phyloP scores from a whole-genome alignment of 805 yeast species.

The Starmerella stigmatis region DNA sequence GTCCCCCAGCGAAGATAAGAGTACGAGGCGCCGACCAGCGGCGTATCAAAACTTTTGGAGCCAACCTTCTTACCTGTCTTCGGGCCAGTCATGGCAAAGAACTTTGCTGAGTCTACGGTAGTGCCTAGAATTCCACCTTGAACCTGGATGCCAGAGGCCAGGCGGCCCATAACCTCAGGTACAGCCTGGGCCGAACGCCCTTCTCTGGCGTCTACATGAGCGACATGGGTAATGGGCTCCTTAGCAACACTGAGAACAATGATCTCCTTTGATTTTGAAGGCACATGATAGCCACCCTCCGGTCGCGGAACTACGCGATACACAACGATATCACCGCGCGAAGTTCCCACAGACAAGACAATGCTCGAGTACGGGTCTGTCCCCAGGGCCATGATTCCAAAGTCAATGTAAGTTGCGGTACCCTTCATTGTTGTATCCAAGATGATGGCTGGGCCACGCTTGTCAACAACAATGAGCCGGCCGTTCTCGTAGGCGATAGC shows the following conservation, averaged over 20 bases:
- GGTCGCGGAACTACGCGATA: constrained; percentile 56
- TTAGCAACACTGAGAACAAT: constrained; percentile 42
- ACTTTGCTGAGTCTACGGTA: constrained; percentile 42
- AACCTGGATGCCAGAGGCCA: constrained; percentile 51
- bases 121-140: constrained; percentile 52
- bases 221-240: constrained; percentile 43
- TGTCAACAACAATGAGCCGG: constrained; percentile 60
- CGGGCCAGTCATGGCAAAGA: constrained; percentile 52
- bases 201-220: constrained; percentile 46
- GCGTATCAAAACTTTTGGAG: constrained; percentile 51
- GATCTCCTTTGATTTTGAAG: constrained; percentile 38
- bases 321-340: constrained; percentile 55
- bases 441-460: constrained; percentile 62
- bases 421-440: constrained; percentile 30
- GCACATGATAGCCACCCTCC: constrained; percentile 37
- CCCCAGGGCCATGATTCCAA: constrained; percentile 59
- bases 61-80: constrained; percentile 43
- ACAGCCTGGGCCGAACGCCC: constrained; percentile 63
- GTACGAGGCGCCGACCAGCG: constrained; percentile 43
- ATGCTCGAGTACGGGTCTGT: constrained; percentile 65
- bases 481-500: constrained; percentile 68
- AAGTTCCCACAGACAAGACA: constrained; percentile 64
- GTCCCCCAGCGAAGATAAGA: constrained; percentile 39
- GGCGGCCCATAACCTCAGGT: constrained; percentile 43
- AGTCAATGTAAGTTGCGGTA: constrained; percentile 52